Percentiles rank a stretch among this genome's conserved stretches.
Evolutionary conservation across 768 basidiomycete species (phyloP).

Genomic region (Leccinum rimulosum): DNA sequence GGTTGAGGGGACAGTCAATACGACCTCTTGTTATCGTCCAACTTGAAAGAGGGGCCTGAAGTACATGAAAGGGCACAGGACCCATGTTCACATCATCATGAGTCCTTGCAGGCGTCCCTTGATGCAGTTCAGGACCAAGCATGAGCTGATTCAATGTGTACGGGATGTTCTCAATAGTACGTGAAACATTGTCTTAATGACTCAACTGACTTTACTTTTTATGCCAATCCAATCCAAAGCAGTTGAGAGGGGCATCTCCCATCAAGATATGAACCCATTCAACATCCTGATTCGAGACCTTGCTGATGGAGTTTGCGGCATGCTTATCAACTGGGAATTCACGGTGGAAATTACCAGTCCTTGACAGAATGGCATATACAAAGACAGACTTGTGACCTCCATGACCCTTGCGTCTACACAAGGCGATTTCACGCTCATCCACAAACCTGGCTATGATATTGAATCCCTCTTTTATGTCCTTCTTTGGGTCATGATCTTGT

Average conservation of each 20-base stretch:
- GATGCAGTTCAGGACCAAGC: background rate
- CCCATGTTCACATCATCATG: background rate
- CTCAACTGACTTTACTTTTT: too few relatives aligned
- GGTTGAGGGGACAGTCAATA: background rate
- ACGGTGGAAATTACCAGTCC: too few relatives aligned
- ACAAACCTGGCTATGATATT: background rate
- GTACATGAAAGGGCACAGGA: background rate
- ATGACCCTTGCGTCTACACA: too few relatives aligned
- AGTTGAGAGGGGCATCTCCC: too few relatives aligned
- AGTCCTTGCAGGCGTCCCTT: background rate
- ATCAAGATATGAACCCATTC: too few relatives aligned
- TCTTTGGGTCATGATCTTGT: background rate
- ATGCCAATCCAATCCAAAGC: background rate
- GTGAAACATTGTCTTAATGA: background rate
- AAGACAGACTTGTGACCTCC: too few relatives aligned
- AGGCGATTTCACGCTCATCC: background rate
- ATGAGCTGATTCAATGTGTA: background rate
- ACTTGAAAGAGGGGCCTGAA: background rate
- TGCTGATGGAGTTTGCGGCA: too few relatives aligned
- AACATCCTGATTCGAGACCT: too few relatives aligned
- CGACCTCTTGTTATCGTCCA: background rate
- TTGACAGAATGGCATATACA: background rate
- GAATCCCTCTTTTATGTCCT: background rate
- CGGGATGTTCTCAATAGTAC: background rate
- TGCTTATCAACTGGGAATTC: too few relatives aligned